Evolutionary conservation across 2,329 filamentous ascomycete species (phyloP), one percentile per base, ranked within the genome.

Genomic region (Ophiosphaerella narmari): DNA sequence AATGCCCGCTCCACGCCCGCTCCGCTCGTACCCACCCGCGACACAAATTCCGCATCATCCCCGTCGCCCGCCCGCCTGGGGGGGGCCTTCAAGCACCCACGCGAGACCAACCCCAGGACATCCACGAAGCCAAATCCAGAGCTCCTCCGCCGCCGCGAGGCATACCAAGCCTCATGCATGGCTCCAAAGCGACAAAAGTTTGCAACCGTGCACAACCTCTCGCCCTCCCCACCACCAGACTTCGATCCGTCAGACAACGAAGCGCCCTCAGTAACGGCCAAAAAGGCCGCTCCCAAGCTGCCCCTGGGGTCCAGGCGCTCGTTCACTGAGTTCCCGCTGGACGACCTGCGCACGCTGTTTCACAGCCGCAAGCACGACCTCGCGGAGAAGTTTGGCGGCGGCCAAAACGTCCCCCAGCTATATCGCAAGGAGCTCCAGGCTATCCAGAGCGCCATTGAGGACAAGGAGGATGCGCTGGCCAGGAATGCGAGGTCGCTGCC

Each of bases 361-460:
- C 26, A 41, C 4, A 5, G 13, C 13, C 45, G 45, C 32, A 41
- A 31, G 12, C 13, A 16, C 14, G 18, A 47, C 13, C 38, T 47
- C 12, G 16, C 41, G n/a, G 14, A 13, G 13, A 41, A 14, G 4
- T 47, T 41, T 16, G 45, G 39, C 23, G 38, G 21, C 16, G 26
- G 29, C n/a, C 13, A 14, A 2, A 41, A 41, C n/a, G 39, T 47
- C 6, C 45, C 45, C 3, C 13, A 41, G 38, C n/a, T 16, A n/a
- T 47, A 47, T 18, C 38, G 45, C 11, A 18, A 36, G 31, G 38
- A 47, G 38, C 41, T 47, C 32, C 38, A 41, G 45, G 26, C 13
- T 13, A 26, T 47, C 31, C 8, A n/a, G 23, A 5, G 5, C 7
- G 38, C 35, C 33, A 42, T 37, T 23, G 2, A 9, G 39, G 23